Evolutionary conservation across 108 stramenopile genomes (phyloP).

Genomic region (Schizochytrium sp.): DNA sequence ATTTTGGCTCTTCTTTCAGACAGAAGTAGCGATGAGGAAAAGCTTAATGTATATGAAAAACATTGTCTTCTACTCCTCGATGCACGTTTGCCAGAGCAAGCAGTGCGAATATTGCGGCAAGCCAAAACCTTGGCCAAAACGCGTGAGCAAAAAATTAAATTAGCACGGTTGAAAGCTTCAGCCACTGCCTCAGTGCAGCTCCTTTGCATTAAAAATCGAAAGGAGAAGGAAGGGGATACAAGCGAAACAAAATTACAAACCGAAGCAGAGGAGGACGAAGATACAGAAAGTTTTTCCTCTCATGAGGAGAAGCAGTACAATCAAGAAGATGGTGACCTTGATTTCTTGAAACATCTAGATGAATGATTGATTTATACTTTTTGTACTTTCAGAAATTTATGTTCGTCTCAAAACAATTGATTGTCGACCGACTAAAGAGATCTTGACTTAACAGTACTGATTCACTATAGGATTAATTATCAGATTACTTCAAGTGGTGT

Average conservation of each 20-base stretch:
- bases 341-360: too few relatives aligned
- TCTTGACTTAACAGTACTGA: too few relatives aligned
- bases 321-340: too few relatives aligned
- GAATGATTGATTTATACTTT: too few relatives aligned
- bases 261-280: too few relatives aligned
- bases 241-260: neutral
- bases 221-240: neutral
- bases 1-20: neutral
- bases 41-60: neutral
- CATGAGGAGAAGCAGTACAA: too few relatives aligned
- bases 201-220: neutral
- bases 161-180: neutral
- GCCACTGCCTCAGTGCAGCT: conserved; percentile 4
- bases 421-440: too few relatives aligned
- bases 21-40: neutral
- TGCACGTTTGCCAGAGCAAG: neutral
- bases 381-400: too few relatives aligned
- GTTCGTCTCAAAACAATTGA: too few relatives aligned
- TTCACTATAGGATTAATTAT: too few relatives aligned
- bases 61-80: neutral
- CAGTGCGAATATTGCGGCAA: neutral
- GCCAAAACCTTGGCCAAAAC: neutral
- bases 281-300: too few relatives aligned
- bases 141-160: neutral
- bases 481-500: too few relatives aligned